Base-by-base conservation (phyloP, 768 basidiomycete genomes). In the Podaxis sp. region DNA sequence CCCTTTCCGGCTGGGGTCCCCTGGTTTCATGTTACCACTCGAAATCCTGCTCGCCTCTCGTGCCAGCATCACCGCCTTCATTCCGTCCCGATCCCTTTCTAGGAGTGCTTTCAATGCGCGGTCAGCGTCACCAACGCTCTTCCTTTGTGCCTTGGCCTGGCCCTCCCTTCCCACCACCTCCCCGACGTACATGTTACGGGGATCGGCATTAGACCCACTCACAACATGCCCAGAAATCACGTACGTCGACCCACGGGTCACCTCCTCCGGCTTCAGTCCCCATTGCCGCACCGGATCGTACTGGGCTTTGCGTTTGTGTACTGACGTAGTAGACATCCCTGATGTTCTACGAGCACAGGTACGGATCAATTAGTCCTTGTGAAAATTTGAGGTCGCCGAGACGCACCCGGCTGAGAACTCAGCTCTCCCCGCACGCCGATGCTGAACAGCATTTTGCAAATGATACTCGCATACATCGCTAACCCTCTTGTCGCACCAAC, bases 381-480 rank as follows among this genome's bases (percentile, higher is more conserved):
- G 37, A 27, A 57, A 33, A 3, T 53, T 9, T n/a, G 43, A 47
- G 37, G 29, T 12, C n/a, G 51, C 27, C 63, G 15, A 61, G 17
- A 77, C 87, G 19, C 63, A 96, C 94, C 92, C 91, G 6, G 79
- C 76, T 17, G 91, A 82, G 68, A 98, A 97, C 74, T 99, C 97
- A 0, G 96, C 83, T 52, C 96, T 82, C 0, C 83, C 84, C 0
- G 90, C 88, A 8, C 94, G 81, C 15, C 83, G 80, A 22, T 86
- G 77, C 73, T 93, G 82, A 3, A 98, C 85, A 0, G 95, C 92
- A 24, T 82, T 81, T 64, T 93, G 88, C 43, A 98, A 73, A 75
- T 99, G 97, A 74, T 85, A 99, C 47, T 98, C 96, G 73, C 97
- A 99, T 2, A 91, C 88, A 19, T 91, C 89, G 71, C 86, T 82